Conservation (phyloP, 257 asterid species). For the Penstemon newberryi region DNA sequence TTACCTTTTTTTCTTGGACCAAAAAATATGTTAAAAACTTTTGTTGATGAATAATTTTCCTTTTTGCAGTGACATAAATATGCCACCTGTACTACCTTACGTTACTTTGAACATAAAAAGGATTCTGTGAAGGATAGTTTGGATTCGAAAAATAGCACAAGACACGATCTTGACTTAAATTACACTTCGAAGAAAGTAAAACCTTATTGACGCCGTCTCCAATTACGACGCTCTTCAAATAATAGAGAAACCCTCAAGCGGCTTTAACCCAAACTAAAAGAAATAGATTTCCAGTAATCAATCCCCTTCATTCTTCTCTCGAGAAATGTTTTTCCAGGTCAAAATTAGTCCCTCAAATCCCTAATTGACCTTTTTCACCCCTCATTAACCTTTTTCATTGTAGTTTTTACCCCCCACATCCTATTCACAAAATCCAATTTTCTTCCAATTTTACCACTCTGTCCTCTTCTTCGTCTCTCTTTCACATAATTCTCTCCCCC, state of each 20-base stretch:
- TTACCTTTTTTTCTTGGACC: no score
- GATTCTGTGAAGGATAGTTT: no score
- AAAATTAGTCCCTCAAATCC: slow-evolving; percentile 7
- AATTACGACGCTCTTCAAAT: not conserved
- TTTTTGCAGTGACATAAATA: no score
- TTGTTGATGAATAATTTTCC: no score
- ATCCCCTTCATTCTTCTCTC: not conserved
- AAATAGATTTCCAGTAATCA: not conserved
- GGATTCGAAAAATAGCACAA: no score
- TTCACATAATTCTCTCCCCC: slow-evolving; percentile 26
- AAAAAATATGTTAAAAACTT: no score
- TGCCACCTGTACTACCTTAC: no score
- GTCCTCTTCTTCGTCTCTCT: slow-evolving; percentile 16
- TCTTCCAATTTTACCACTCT: slow-evolving; percentile 24
- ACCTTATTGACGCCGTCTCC: not conserved
- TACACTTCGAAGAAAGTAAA: not conserved
- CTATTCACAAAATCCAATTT: slow-evolving; percentile 34
- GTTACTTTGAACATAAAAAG: no score
- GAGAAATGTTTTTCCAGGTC: not conserved
- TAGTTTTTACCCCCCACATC: slow-evolving; percentile 17
- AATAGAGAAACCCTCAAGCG: not conserved
- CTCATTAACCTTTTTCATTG: not conserved
- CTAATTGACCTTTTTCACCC: slow-evolving; percentile 6
- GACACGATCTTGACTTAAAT: no score
- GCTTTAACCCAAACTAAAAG: not conserved